Conservation (phyloP, 306 rosid species). For the Corylus americana region DNA sequence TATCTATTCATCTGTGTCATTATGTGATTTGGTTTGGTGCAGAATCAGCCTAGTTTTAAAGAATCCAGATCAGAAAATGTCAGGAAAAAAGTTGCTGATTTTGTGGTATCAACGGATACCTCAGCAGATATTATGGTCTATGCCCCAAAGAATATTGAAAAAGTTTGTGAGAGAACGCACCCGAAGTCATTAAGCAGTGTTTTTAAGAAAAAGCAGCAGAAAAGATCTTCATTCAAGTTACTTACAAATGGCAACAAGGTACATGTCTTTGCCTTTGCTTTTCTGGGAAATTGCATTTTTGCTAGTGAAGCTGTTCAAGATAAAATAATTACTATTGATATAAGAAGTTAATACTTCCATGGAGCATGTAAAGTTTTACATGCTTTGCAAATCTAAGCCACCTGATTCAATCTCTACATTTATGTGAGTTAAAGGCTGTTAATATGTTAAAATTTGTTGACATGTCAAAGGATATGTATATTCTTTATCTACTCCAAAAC, state of each 20-base stretch:
- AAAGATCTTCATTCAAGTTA: slow-evolving; percentile 30
- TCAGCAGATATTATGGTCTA: slow-evolving; percentile 29
- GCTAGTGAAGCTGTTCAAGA: not conserved
- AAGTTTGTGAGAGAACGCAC: slow-evolving; percentile 35
- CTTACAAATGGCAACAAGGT: slow-evolving; percentile 53
- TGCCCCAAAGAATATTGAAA: slow-evolving; percentile 27
- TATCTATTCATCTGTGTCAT: slow-evolving; percentile 24
- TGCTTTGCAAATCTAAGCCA: not conserved
- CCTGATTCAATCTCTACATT: too few relatives aligned
- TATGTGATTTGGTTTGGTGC: too few relatives aligned
- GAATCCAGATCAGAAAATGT: slow-evolving; percentile 40
- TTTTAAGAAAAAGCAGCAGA: slow-evolving; percentile 49
- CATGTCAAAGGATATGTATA: too few relatives aligned
- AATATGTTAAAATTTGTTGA: not conserved
- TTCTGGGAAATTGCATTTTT: not conserved
- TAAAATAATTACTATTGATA: not conserved
- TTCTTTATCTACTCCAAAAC: not conserved
- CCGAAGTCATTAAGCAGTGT: slow-evolving; percentile 37
- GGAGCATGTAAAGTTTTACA: not conserved
- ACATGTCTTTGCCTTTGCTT: not conserved
- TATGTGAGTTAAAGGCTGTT: not conserved
- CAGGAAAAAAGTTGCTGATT: slow-evolving; percentile 33
- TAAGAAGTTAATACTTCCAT: not conserved
- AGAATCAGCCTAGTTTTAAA: not conserved
- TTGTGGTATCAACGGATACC: slow-evolving; percentile 39